Percentiles rank a stretch among this genome's conserved stretches.
These are phyloP conservation scores for Solanum ahanhuiri DNA, from an alignment of 257 asterid genomes.

Conservation along the genomic window DNA sequence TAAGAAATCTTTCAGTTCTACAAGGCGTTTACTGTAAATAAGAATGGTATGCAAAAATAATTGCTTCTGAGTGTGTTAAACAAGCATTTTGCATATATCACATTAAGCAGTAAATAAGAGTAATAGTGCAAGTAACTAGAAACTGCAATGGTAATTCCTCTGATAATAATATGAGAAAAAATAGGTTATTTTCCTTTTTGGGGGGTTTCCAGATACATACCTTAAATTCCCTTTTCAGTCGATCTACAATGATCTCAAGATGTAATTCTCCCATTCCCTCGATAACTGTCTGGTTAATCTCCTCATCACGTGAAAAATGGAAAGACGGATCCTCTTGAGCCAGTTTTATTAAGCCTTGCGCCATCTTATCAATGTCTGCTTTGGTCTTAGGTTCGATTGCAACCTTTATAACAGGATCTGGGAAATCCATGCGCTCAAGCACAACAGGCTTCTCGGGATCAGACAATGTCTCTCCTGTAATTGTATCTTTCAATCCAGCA, in stretches of 20 bases:
- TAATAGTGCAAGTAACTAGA: neutral
- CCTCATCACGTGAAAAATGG: conserved; percentile 95
- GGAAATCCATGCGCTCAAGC: conserved; percentile 97
- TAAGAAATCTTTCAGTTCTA: neutral
- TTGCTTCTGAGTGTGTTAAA: neutral
- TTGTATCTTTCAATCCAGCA: conserved; percentile 88
- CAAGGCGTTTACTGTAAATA: neutral
- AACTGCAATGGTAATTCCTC: neutral
- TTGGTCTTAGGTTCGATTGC: conserved; percentile 97
- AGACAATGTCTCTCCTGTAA: conserved; percentile 86
- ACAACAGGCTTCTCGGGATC: conserved; percentile 77
- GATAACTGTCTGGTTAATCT: conserved; percentile 83
- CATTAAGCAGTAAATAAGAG: neutral
- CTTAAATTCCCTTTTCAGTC: conserved; percentile 95
- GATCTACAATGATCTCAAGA: conserved; percentile 90
- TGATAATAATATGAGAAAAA: neutral
- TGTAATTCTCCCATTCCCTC: conserved; percentile 99
- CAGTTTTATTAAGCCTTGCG: conserved; percentile 75
- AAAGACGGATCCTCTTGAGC: conserved; percentile 99
- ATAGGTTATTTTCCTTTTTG: neutral
- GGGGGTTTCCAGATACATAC: conserved; percentile 21
- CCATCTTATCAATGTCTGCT: conserved; percentile 94
- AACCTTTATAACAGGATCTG: conserved; percentile 96
- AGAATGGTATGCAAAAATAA: neutral
- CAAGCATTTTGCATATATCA: neutral